These are phyloP conservation scores for Juglanconis juglandina DNA, from an alignment of 2,329 filamentous ascomycete genomes.

Conservation along the genomic window DNA sequence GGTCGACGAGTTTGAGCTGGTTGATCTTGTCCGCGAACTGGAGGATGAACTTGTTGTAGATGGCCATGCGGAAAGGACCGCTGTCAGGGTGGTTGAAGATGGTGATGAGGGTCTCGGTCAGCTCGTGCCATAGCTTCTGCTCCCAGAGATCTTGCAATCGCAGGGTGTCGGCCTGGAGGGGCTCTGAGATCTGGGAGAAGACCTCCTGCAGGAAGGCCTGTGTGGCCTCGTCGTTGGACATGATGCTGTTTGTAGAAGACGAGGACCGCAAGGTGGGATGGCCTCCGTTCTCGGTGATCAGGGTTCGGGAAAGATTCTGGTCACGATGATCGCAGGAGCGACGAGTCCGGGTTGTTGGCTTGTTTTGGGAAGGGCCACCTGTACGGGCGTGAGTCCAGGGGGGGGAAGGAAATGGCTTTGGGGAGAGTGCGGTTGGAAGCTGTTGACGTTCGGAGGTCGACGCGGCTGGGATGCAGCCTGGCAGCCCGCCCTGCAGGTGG, in stretches of 20 bases:
- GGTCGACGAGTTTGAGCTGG: slow-evolving; percentile 90
- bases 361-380: neutral
- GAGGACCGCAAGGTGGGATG: slow-evolving; percentile 3
- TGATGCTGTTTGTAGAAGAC: slow-evolving; percentile 18
- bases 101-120: slow-evolving; percentile 81
- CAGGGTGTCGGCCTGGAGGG: slow-evolving; percentile 83
- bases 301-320: neutral
- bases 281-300: neutral
- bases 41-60: slow-evolving; percentile 93
- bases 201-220: slow-evolving; percentile 69
- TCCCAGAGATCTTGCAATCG: slow-evolving; percentile 97
- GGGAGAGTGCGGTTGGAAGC: slow-evolving; percentile 15
- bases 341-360: neutral
- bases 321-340: neutral
- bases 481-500: slow-evolving; percentile 12
- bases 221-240: slow-evolving; percentile 84
- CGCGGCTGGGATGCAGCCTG: slow-evolving; percentile 44
- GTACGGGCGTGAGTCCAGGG: neutral
- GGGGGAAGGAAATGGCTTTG: neutral
- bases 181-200: slow-evolving; percentile 51
- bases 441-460: slow-evolving; percentile 24
- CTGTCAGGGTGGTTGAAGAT: slow-evolving; percentile 85
- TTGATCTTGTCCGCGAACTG: slow-evolving; percentile 99
- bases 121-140: slow-evolving; percentile 97
- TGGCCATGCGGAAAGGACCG: slow-evolving; percentile 75